Conservation (phyloP, 2,329 filamentous ascomycete genomes). For the Chrysosporium keratinophilum region DNA sequence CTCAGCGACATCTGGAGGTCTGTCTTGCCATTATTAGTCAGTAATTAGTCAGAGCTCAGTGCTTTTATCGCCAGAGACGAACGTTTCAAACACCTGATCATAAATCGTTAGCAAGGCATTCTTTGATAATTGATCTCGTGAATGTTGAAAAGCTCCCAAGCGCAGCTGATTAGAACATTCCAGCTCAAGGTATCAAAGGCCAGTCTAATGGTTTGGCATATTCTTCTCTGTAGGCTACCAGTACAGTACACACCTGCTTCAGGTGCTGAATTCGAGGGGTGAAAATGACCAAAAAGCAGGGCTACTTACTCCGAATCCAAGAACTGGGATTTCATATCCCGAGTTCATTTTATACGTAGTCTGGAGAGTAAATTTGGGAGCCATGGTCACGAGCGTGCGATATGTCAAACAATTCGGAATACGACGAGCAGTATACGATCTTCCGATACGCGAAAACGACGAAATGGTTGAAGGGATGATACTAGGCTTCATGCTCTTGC, state of each 20-base stretch:
- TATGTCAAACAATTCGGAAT: too few relatives aligned
- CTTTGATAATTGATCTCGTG: not conserved
- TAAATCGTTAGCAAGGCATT: conserved; percentile 13
- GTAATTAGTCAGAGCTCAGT: not conserved
- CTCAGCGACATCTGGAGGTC: conserved; percentile 48
- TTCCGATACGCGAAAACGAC: too few relatives aligned
- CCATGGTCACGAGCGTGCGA: conserved; percentile 10
- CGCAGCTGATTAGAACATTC: too few relatives aligned
- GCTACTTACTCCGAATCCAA: conserved; percentile 39
- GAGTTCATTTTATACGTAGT: conserved; percentile 43
- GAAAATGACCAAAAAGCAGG: not conserved
- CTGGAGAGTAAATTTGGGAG: conserved; percentile 21
- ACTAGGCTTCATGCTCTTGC: too few relatives aligned
- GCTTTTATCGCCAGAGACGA: conserved; percentile 10
- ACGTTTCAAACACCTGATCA: conserved; percentile 34
- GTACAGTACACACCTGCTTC: too few relatives aligned
- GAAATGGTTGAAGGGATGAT: too few relatives aligned
- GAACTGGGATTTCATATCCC: conserved; percentile 50
- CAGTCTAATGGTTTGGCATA: too few relatives aligned
- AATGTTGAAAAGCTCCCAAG: not conserved
- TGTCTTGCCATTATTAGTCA: conserved; percentile 20
- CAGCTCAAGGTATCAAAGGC: too few relatives aligned
- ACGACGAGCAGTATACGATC: too few relatives aligned
- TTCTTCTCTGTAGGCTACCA: too few relatives aligned
- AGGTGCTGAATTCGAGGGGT: too few relatives aligned